Evolutionary conservation across 208 protist genomes (phyloP).

Genomic region (Crithidia thermophila): DNA sequence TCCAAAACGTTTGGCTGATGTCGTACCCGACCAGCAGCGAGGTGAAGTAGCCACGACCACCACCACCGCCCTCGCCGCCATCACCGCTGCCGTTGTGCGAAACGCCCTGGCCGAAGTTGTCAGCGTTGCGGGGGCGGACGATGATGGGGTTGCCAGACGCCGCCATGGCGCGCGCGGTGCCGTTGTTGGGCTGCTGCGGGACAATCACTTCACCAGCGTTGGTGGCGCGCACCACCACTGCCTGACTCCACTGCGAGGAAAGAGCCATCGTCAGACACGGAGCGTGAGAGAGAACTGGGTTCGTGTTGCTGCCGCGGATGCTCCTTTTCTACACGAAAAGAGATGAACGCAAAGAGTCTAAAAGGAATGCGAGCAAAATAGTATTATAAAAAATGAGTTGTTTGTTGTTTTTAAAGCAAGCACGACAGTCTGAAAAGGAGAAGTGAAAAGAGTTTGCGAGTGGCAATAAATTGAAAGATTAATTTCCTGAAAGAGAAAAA

Average conservation of each 20-base stretch:
- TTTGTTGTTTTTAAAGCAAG: too few species aligned
- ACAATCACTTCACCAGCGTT: constrained; percentile 36
- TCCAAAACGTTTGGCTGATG: constrained; percentile 67
- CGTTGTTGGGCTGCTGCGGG: constrained; percentile 32
- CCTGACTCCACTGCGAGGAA: constrained; percentile 63
- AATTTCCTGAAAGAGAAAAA: too few species aligned
- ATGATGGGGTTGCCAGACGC: constrained; percentile 67
- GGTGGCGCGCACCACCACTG: constrained; percentile 65
- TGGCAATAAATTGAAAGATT: too few species aligned
- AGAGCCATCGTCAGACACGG: constrained; percentile 47
- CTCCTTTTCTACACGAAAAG: background rate
- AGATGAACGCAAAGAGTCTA: background rate
- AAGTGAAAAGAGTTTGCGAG: too few species aligned
- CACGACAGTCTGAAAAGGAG: too few species aligned
- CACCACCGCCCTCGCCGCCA: background rate
- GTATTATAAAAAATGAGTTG: too few species aligned
- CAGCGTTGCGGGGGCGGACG: constrained; percentile 50
- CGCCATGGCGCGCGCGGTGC: constrained; percentile 45
- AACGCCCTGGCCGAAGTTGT: constrained; percentile 27
- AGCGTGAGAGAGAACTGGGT: background rate
- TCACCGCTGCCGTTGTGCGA: background rate
- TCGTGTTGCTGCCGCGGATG: background rate
- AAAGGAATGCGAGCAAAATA: too few species aligned
- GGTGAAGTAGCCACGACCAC: constrained; percentile 2
- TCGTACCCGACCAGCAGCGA: constrained; percentile 37